Conservation (phyloP, 2,329 filamentous ascomycete species). For the Septoria petroselini region DNA sequence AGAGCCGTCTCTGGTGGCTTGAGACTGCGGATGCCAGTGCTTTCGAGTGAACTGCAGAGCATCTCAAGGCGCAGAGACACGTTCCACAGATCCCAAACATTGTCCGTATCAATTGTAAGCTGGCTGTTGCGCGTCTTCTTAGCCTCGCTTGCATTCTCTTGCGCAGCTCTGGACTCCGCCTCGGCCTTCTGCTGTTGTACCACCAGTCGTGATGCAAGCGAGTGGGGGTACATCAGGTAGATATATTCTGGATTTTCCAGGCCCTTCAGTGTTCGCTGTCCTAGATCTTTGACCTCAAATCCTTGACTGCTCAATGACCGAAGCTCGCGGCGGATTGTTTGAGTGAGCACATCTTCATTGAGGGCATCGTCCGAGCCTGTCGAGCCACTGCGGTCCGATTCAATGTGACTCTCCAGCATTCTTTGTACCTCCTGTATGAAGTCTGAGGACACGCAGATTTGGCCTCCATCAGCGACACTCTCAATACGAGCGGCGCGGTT, state of each 20-base stretch:
- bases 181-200: conserved; percentile 59
- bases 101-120: conserved; percentile 76
- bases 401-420: conserved; percentile 83
- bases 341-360: conserved; percentile 70
- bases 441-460: conserved; percentile 94
- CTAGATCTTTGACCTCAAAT: conserved; percentile 95
- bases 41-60: conserved; percentile 85
- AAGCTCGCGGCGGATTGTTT: conserved; percentile 80
- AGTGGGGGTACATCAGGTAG: conserved; percentile 91
- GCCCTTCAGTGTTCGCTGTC: conserved; percentile 91
- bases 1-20: conserved; percentile 80
- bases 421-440: conserved; percentile 95
- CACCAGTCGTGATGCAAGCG: conserved; percentile 74
- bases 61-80: conserved; percentile 87
- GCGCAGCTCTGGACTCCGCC: conserved; percentile 36
- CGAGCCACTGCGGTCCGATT: conserved; percentile 69
- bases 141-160: conserved; percentile 42
- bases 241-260: conserved; percentile 95
- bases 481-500: conserved; percentile 95
- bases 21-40: conserved; percentile 59
- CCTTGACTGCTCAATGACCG: conserved; percentile 83
- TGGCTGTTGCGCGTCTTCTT: conserved; percentile 59
- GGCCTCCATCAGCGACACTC: conserved; percentile 89
- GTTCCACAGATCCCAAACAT: conserved; percentile 86
- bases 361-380: conserved; percentile 70